These are phyloP conservation scores for Starmerella bombi DNA, from an alignment of 805 yeast genomes.

Conservation along the genomic window DNA sequence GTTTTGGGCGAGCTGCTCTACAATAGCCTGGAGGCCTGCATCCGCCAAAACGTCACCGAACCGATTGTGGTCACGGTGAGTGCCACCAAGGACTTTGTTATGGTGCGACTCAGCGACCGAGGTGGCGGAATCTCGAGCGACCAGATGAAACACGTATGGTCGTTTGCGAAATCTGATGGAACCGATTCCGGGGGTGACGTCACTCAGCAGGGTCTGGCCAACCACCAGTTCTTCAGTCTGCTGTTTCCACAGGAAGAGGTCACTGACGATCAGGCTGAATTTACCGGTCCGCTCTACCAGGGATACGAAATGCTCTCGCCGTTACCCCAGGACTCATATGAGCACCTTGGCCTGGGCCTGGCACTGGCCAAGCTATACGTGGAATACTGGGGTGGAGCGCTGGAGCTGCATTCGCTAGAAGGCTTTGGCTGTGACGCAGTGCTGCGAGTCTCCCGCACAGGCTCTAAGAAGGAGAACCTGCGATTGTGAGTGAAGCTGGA, in stretches of 20 bases:
- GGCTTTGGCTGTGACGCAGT: conserved; percentile 90
- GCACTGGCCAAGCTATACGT: conserved; percentile 90
- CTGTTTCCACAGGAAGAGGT: conserved; percentile 19
- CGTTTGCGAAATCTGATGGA: conserved; percentile 43
- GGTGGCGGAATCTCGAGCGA: conserved; percentile 73
- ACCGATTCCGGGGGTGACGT: conserved; percentile 4
- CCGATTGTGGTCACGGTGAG: conserved; percentile 70
- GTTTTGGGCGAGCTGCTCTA: conserved; percentile 77
- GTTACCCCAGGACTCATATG: background rate
- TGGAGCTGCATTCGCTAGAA: conserved; percentile 68
- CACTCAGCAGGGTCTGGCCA: conserved; percentile 15
- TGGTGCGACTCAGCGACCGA: conserved; percentile 70
- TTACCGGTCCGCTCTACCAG: background rate
- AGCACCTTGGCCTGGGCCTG: conserved; percentile 65
- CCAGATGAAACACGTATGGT: conserved; percentile 58
- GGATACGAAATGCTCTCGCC: conserved; percentile 60
- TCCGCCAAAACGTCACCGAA: conserved; percentile 33
- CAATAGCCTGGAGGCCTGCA: conserved; percentile 73
- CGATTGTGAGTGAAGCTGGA: conserved; percentile 59
- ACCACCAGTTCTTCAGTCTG: conserved; percentile 16
- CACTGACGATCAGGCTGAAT: background rate
- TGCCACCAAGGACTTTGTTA: conserved; percentile 49
- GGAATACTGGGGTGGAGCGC: conserved; percentile 91
- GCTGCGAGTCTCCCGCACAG: conserved; percentile 64
- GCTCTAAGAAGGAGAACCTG: conserved; percentile 46